Base-by-base conservation (phyloP, 169 alveolate species). In the Eimeria acervulina region DNA sequence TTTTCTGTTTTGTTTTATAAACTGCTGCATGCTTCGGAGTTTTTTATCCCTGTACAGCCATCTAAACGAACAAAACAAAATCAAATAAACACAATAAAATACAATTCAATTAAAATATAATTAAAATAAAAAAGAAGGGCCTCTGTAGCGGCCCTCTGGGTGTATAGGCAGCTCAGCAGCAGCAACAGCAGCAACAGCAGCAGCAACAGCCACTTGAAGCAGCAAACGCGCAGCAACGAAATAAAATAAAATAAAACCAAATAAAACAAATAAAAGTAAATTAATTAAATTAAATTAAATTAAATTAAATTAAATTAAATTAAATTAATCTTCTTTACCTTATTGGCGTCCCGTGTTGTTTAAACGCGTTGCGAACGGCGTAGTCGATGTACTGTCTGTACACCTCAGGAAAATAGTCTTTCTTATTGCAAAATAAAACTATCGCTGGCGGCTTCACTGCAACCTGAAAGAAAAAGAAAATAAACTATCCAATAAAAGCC, bases 391-490 rank as follows among this genome's bases (percentile, higher is more conserved):
- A 87, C 38, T 42, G 94, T 12, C 63, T 68, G 81, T 87, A 87
- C 4, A 51, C 94, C 15, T 87, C 94, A 7, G 84, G 52, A n/a
- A 87, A 87, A 44, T 21, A 87, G 12, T 59, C 94, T 17, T 47
- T 26, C 28, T 87, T 87, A 51, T 87, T 87, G 84, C 94, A 87
- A 44, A 87, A 87, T 23, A 87, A 63, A 3, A 87, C 94, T 13
- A 87, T 87, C 10, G 94, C 66, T 2, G 94, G 94, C 31, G 84
- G 84, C 84, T 85, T 52, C n/a, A 47, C 28, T 5, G 93, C 59
- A 59, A 55, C 93, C 93, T 85, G 93, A 31, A 55, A 55, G 68
- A 55, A 13, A 55, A 21, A 13, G n/a, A 55, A 55, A 55, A 55
- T 55, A 66, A 47, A 47, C 55, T 47, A 47, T 47, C 55, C 55